Evolutionary conservation across 2,329 filamentous ascomycete species (phyloP), one percentile per base, ranked within the genome.

Genomic region (Aspergillus fructus): DNA sequence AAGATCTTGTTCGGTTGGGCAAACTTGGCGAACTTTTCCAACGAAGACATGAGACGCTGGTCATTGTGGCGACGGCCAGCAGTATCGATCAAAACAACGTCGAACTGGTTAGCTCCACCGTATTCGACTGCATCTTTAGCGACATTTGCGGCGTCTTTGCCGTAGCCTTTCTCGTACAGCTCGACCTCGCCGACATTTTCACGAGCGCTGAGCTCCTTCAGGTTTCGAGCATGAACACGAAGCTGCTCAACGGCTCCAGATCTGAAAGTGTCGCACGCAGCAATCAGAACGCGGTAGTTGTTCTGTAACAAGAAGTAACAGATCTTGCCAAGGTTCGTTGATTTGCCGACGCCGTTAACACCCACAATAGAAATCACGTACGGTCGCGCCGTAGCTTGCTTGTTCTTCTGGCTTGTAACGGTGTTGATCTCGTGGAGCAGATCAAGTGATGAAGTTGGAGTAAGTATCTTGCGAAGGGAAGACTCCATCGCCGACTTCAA

Each of bases 331-430:
- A 99, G 82, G 72, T 97, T 97, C 52, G 94, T 99, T 15, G 93
- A 97, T 79, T 99, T 99, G 70, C 94, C 94, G 39, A 99, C 94
- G 53, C 94, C 94, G 74, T 99, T 99, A 71, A 99, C 94, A 61
- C 94, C 94, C 43, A 99, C 94, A 60, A 99, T 96, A 56, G 92
- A 97, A 72, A 99, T 96, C 68, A 97, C 93, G 72, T 97, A 99
- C 43, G 94, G 94, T 4, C 94, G 88, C 19, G 83, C 76, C 59
- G 84, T 79, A 59, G 87, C 81, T 30, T 86, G 87, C 3, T 86
- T 84, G 21, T 79, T 80, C 0, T 88, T 78, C 1, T 90, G 88
- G 11, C 85, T 81, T 6, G 86, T 88, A 60, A 96, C 85, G 45
- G 88, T 84, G 70, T 93, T 88, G 66, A 99, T 97, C 72, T 96